Percentiles rank a stretch among this genome's conserved stretches.
Conservation (phyloP, 371 early-diverging fungal genomes). For the Parasitella parasitica region DNA sequence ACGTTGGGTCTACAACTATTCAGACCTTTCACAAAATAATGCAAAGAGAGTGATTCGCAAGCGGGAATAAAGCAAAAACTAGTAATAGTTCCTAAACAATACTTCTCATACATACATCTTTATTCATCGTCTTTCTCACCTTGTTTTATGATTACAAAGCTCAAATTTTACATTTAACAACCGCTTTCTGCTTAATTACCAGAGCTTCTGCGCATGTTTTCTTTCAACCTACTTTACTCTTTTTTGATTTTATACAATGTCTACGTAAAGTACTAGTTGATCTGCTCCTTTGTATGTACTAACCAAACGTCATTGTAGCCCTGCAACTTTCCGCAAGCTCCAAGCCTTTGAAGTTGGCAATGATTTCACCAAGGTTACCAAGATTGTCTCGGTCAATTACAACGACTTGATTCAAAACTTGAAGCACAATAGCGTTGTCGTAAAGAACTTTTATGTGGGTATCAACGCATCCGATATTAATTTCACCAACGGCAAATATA, state of each 20-base stretch:
- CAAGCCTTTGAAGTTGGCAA: slow-evolving; percentile 42
- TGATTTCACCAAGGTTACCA: slow-evolving; percentile 39
- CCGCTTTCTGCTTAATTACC: background rate
- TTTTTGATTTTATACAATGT: background rate
- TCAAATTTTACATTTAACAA: background rate
- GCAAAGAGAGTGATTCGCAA: too few species aligned
- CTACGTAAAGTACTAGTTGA: background rate
- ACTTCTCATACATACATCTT: background rate
- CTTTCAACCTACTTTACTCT: background rate
- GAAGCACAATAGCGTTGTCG: slow-evolving; percentile 40
- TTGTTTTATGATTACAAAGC: slow-evolving; percentile 2
- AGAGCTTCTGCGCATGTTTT: background rate
- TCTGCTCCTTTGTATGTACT: background rate
- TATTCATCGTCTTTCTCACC: slow-evolving; percentile 1
- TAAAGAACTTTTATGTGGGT: slow-evolving; percentile 51
- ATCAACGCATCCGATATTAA: slow-evolving; percentile 65
- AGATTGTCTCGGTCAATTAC: slow-evolving; percentile 26
- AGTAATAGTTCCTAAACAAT: background rate
- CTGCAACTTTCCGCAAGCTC: slow-evolving; percentile 36
- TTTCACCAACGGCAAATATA: slow-evolving; percentile 60
- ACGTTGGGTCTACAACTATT: too few species aligned
- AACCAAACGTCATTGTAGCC: background rate
- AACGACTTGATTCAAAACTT: slow-evolving; percentile 25
- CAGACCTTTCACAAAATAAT: too few species aligned
- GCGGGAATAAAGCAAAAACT: too few species aligned